phyloP scores from a whole-genome alignment of 768 basidiomycete species.

The Porphyrellus cyaneotinctus region DNA sequence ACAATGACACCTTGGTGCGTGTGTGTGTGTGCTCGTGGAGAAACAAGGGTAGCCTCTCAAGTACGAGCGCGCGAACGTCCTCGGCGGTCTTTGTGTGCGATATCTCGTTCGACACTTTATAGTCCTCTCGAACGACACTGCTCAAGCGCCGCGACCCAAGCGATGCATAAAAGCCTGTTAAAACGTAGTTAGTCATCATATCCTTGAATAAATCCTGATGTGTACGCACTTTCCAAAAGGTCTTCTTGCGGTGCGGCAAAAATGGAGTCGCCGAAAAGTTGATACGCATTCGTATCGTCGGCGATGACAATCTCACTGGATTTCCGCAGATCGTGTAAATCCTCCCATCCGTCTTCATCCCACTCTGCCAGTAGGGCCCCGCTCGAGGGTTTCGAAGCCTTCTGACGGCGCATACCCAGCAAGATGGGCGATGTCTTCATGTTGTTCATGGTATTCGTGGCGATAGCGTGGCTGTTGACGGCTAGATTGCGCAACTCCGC shows the following conservation, averaged over 20 bases:
- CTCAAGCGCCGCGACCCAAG: constrained; percentile 78
- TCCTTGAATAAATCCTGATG: not conserved
- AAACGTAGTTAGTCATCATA: not conserved
- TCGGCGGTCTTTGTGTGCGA: constrained; percentile 42
- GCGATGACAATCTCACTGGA: constrained; percentile 75
- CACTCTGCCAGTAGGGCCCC: constrained; percentile 24
- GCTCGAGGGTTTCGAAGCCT: constrained; percentile 23
- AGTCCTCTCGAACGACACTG: constrained; percentile 71
- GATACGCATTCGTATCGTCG: constrained; percentile 80
- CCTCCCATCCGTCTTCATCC: constrained; percentile 74
- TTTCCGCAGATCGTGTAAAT: constrained; percentile 64
- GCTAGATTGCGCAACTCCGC: constrained; percentile 81
- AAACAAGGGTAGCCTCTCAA: constrained; percentile 87
- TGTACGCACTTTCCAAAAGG: constrained; percentile 66
- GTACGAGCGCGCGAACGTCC: constrained; percentile 57
- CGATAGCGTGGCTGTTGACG: constrained; percentile 56
- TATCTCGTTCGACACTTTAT: constrained; percentile 55
- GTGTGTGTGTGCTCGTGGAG: constrained; percentile 82
- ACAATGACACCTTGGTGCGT: constrained; percentile 53
- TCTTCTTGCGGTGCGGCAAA: constrained; percentile 88
- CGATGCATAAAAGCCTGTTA: constrained; percentile 63
- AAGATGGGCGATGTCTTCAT: constrained; percentile 75
- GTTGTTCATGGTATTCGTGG: constrained; percentile 45
- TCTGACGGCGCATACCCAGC: constrained; percentile 65
- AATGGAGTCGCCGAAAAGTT: constrained; percentile 72